Base-by-base conservation (phyloP, 768 basidiomycete genomes). In the Gymnopilus dilepis region DNA sequence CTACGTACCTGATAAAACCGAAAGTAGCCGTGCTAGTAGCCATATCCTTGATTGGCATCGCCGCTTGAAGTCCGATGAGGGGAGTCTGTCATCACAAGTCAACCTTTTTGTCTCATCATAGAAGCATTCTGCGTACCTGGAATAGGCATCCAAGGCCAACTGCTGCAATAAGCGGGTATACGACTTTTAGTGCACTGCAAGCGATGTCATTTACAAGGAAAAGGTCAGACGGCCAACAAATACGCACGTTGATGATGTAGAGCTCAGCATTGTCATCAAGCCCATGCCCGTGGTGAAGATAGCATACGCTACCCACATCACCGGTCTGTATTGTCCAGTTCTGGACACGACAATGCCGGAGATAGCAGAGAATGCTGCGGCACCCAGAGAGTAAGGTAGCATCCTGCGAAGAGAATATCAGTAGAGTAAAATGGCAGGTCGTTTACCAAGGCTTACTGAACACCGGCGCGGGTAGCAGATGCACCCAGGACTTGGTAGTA, bases 31-130 rank as follows among this genome's bases (percentile, higher is more conserved):
- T 92, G 56, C 86, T 86, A 1, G 92, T 92, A 2, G 92, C 91
- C 91, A 94, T 92, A 64, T 94, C 91, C 66, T 86, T 88, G 15
- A 92, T 68, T 0, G 94, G 94, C 92, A 95, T 95, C 0, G 92
- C 88, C 1, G 92, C 91, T 74, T 95, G 93, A 13, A 95, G 74
- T 13, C 81, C 90, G 53, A 93, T 86, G 6, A 92, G 74, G 0
- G 91, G 91, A 4, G 80, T 79, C 85, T 88, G 67, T 42, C 57
- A 42, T 40, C 57, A 56, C 47, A 56, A 47, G 56, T 59, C 59
- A 31, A 30, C 31, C 38, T 34, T 40, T 24, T 24, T n/a, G 22
- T 40, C 52, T 54, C 38, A 47, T 40, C 24, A 34, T 8, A 56
- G 42, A 38, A 56, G 13, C 48, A 13, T 6, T 52, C 56, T 31